Evolutionary conservation across 2,329 filamentous ascomycete species (phyloP), one percentile per base, ranked within the genome.

Genomic region (Chaetothyriales sp.): DNA sequence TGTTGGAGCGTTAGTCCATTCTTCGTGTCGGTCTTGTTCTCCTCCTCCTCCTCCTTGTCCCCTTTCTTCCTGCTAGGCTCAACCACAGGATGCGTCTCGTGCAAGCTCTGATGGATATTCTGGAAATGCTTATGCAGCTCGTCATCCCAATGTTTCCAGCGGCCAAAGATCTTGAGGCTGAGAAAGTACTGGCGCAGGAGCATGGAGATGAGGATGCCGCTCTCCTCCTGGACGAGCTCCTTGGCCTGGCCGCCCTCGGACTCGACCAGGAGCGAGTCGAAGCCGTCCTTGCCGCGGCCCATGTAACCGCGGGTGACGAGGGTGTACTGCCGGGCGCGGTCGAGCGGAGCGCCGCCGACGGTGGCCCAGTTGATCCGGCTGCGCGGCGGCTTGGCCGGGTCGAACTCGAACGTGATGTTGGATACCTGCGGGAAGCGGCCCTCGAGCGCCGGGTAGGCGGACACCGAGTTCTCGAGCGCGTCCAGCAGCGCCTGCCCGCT

Each of bases 181-280:
- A 94, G 83, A 67, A 95, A 95, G 66, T 94, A 95, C 64, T 95
- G 88, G 10, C 88, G 79, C 18, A 95, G 73, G 64, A 95, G 81
- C 62, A 84, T 86, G 47, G 84, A 88, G 60, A 95, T 86, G 51
- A 95, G 73, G 15, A 93, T 81, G 2, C 88, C 89, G 58, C 85
- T 89, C 63, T 95, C 88, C 61, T 94, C 87, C 26, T 80, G 81
- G 4, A 95, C 81, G 15, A 95, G 69, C 62, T 89, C 85, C 58
- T 87, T 80, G 1, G 82, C 84, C 2, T 76, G 69, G 15, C 87
- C 87, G 22, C 88, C 88, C 64, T 86, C 83, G 2, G 81, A 78
- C 57, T 83, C 69, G 28, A 86, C 78, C n/a, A 90, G 75, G 1
- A 95, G 73, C 46, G 81, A 81, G 1, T 76, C 77, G 66, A 84